Evolutionary conservation across 208 protist genomes (phyloP).

Genomic region (Wallacemonas collosoma): DNA sequence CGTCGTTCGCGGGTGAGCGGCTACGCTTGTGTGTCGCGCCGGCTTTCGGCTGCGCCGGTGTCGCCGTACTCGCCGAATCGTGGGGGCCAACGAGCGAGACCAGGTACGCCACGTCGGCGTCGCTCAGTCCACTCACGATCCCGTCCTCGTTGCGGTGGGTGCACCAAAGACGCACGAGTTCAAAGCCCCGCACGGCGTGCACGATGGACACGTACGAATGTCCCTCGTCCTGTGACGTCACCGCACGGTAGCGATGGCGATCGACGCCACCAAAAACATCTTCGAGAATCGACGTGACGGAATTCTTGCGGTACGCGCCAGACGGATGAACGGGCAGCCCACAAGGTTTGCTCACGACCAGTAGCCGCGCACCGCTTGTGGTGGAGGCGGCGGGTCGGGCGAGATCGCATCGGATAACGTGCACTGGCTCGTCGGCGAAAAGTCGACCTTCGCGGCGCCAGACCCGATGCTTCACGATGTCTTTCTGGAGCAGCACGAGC

Average conservation of each 20-base stretch:
- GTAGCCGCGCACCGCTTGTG: constrained; percentile 29
- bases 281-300: constrained; percentile 88
- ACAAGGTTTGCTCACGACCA: constrained; percentile 73
- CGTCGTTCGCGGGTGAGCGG: neutral
- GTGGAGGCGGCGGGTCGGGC: neutral
- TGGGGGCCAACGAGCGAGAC: constrained; percentile 15
- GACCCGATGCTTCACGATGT: constrained; percentile 85
- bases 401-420: constrained; percentile 56
- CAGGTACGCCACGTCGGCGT: constrained; percentile 42
- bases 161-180: constrained; percentile 64
- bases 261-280: constrained; percentile 80
- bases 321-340: constrained; percentile 90
- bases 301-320: constrained; percentile 92
- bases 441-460: constrained; percentile 94
- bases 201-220: constrained; percentile 38
- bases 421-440: constrained; percentile 50
- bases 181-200: constrained; percentile 52
- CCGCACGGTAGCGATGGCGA: constrained; percentile 34
- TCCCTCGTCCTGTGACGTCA: neutral
- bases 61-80: neutral
- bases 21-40: neutral
- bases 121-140: constrained; percentile 28
- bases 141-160: neutral
- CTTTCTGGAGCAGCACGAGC: constrained; percentile 68
- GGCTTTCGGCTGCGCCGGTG: neutral